phyloP scores from a whole-genome alignment of 2,329 filamentous ascomycete genomes.

The Daldinia eschscholtzii region DNA sequence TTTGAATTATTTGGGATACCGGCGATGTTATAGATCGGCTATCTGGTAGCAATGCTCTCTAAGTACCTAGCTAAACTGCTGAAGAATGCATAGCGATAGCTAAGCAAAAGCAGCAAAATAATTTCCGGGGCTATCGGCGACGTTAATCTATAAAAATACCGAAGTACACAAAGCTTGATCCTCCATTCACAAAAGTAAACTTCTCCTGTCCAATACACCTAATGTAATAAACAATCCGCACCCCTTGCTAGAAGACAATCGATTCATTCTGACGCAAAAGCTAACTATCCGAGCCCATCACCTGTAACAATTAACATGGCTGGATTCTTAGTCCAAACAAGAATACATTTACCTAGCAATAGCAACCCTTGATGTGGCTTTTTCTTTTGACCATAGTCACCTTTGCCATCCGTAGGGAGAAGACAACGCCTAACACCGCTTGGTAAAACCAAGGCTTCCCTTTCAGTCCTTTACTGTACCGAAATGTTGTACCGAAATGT shows the following conservation, averaged over 20 bases:
- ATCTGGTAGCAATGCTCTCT: not conserved
- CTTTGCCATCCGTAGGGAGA: not conserved
- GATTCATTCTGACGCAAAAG: conserved; percentile 39
- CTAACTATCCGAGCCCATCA: conserved; percentile 24
- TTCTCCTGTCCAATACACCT: conserved; percentile 3
- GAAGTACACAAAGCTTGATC: conserved; percentile 2
- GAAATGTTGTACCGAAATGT: conserved; percentile 1
- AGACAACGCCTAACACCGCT: conserved; percentile 27
- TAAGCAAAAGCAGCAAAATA: not conserved
- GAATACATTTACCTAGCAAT: conserved; percentile 1
- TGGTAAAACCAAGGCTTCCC: conserved; percentile 23
- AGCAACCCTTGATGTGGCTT: conserved; percentile 7
- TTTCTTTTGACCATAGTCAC: conserved; percentile 1
- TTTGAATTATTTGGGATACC: not conserved
- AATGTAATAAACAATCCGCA: not conserved
- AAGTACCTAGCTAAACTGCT: conserved; percentile 1
- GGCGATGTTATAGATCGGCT: not conserved
- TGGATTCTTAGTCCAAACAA: conserved; percentile 13
- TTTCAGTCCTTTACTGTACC: conserved; percentile 13
- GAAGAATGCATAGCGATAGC: not conserved
- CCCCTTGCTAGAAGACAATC: conserved; percentile 8
- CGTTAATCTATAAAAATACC: conserved; percentile 7
- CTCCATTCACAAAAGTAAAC: conserved; percentile 9
- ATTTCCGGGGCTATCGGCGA: not conserved
- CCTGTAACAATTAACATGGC: conserved; percentile 26